Conservation (phyloP, 192 early-diverging fungal genomes). For the Coemansia sp. region DNA sequence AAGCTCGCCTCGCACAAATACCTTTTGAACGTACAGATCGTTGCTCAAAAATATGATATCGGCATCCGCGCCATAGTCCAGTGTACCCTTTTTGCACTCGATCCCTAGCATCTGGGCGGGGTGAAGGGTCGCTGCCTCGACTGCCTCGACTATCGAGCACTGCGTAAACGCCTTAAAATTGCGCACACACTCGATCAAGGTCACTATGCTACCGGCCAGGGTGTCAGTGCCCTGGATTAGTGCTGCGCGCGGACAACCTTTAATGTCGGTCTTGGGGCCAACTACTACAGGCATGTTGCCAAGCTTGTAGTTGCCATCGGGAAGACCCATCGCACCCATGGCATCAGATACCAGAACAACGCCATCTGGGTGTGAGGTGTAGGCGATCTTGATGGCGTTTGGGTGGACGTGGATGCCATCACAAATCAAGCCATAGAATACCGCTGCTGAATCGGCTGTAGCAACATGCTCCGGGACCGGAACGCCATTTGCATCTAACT, state of each 20-base stretch:
- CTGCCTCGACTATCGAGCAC: constrained; percentile 25
- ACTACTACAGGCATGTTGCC: constrained; percentile 60
- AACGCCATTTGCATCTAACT: not conserved
- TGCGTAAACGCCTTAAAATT: constrained; percentile 28
- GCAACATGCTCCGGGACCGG: constrained; percentile 26
- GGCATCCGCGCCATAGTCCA: constrained; percentile 31
- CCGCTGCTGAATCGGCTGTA: not conserved
- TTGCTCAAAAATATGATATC: constrained; percentile 32
- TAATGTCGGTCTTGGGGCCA: constrained; percentile 27
- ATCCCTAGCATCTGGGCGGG: constrained; percentile 39
- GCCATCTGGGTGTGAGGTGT: constrained; percentile 67
- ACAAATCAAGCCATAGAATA: constrained; percentile 72
- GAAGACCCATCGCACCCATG: constrained; percentile 61
- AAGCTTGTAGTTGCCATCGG: constrained; percentile 62
- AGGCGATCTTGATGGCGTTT: constrained; percentile 68
- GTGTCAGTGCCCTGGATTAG: constrained; percentile 28
- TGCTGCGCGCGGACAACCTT: constrained; percentile 53
- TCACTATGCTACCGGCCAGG: constrained; percentile 27
- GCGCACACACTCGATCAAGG: constrained; percentile 41
- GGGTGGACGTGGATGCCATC: constrained; percentile 75
- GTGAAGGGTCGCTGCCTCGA: constrained; percentile 36
- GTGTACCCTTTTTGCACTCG: constrained; percentile 19
- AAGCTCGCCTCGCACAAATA: constrained; percentile 29
- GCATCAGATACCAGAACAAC: constrained; percentile 72
- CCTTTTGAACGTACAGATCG: constrained; percentile 15